Evolutionary conservation across 257 asterid genomes (phyloP), one percentile per base, ranked within the genome.

Genomic region (Orobanche coerulescens): DNA sequence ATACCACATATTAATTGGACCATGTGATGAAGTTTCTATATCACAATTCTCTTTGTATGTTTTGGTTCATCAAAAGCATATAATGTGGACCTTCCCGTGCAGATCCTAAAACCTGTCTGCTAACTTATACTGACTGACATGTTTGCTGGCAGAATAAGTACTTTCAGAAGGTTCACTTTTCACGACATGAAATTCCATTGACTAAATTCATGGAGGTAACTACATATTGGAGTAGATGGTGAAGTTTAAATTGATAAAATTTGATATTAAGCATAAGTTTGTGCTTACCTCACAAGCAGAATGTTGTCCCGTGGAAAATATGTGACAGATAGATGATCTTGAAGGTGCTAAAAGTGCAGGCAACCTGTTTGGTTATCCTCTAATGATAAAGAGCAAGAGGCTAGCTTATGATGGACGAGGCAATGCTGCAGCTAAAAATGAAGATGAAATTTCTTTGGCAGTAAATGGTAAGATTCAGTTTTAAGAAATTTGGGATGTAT

Each of bases 351-450:
- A 87, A 84, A 73, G 67, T 48, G 94, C 94, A 11, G 99, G 88
- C 22, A 84, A 76, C 31, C 73, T 75, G 62, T 89, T 86, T 75
- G 93, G 95, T 43, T 93, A 83, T 68, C 99, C 99, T 12, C 86
- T 93, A 30, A 93, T 93, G 98, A 73, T 93, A 58, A 93, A 93
- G 84, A 89, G 96, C 84, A 88, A 71, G 76, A 83, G 90, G 76
- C 64, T 93, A 56, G 99, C 97, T 67, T 93, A 93, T 75, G 97
- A 93, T 83, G 97, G 99, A 11, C 91, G 96, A 61, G 98, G 98
- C 50, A 88, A 91, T 79, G 94, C 98, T 74, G 96, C 85, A 24
- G 95, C 96, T 39, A 84, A 81, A 79, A 71, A 57, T 34, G 81
- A 79, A 80, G 82, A 79, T 1, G 90, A 78, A 37, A 75, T 88